Evolutionary conservation across 352 stramenopile species (phyloP).

Genomic region (Elongisporangium undulatum): DNA sequence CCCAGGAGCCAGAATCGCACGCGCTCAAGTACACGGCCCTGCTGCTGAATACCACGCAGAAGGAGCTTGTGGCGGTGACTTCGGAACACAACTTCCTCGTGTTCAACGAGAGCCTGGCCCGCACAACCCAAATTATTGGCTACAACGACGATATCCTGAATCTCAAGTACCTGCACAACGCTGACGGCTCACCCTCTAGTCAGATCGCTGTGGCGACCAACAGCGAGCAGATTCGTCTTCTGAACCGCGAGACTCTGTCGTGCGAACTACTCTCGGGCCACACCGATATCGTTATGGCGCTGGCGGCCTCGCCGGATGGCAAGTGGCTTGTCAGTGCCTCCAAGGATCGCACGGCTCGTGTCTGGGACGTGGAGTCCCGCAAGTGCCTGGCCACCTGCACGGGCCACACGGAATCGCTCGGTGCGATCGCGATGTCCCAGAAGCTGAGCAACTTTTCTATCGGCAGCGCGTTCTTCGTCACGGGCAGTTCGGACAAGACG

Average conservation of each 20-base stretch:
- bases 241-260: slow-evolving; percentile 90
- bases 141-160: slow-evolving; percentile 99
- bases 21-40: slow-evolving; percentile 49
- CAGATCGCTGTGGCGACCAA: slow-evolving; percentile 96
- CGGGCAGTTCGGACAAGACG: slow-evolving; percentile 95
- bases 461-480: slow-evolving; percentile 93
- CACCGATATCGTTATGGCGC: slow-evolving; percentile 94
- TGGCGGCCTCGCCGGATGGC: slow-evolving; percentile 89
- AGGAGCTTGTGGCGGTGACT: slow-evolving; percentile 74
- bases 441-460: slow-evolving; percentile 70
- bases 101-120: slow-evolving; percentile 61
- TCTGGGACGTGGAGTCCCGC: slow-evolving; percentile 85
- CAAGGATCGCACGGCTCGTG: slow-evolving; percentile 91
- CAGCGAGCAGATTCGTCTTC: slow-evolving; percentile 93
- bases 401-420: slow-evolving; percentile 94
- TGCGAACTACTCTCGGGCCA: slow-evolving; percentile 96
- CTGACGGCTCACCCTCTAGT: slow-evolving; percentile 43
- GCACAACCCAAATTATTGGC: slow-evolving; percentile 81
- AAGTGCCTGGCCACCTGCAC: slow-evolving; percentile 87
- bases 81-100: slow-evolving; percentile 87
- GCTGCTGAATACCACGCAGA: slow-evolving; percentile 42
- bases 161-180: slow-evolving; percentile 91
- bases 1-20: slow-evolving; percentile 38
- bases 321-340: slow-evolving; percentile 91
- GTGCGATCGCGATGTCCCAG: slow-evolving; percentile 90